Conservation (phyloP, 2,329 filamentous ascomycete species). For the Dothidotthia symphoricarpi region DNA sequence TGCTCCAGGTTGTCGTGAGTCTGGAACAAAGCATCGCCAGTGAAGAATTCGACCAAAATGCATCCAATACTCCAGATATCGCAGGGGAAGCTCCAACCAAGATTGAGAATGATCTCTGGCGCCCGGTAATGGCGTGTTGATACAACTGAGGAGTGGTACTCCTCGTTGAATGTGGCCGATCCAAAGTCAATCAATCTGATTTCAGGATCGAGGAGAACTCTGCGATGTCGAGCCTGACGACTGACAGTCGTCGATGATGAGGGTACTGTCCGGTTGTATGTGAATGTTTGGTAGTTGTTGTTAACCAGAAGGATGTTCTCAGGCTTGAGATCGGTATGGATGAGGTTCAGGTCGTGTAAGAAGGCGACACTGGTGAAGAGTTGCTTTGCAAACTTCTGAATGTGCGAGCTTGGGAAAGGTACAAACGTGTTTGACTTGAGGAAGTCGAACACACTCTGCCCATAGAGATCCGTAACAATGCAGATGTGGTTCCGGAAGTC, state of each 20-base stretch:
- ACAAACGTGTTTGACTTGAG: constrained; percentile 93
- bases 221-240: constrained; percentile 60
- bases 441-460: constrained; percentile 97
- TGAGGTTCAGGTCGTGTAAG: constrained; percentile 92
- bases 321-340: constrained; percentile 78
- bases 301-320: constrained; percentile 67
- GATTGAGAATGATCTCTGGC: constrained; percentile 65
- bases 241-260: constrained; percentile 60
- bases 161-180: constrained; percentile 66
- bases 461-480: constrained; percentile 73
- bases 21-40: constrained; percentile 66
- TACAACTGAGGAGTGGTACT: constrained; percentile 67
- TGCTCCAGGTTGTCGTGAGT: constrained; percentile 68
- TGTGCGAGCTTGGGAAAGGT: constrained; percentile 97
- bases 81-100: constrained; percentile 67
- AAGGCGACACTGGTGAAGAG: constrained; percentile 98
- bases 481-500: constrained; percentile 97
- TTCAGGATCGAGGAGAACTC: constrained; percentile 63
- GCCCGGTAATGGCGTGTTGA: constrained; percentile 66
- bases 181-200: constrained; percentile 68
- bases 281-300: constrained; percentile 66
- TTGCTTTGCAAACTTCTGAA: constrained; percentile 93
- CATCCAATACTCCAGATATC: constrained; percentile 70
- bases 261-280: constrained; percentile 66
- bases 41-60: constrained; percentile 67